Percentiles rank a stretch among this genome's conserved stretches.
Conservation (phyloP, 176 grass and related monocot genomes). For the Carex scoparia region DNA sequence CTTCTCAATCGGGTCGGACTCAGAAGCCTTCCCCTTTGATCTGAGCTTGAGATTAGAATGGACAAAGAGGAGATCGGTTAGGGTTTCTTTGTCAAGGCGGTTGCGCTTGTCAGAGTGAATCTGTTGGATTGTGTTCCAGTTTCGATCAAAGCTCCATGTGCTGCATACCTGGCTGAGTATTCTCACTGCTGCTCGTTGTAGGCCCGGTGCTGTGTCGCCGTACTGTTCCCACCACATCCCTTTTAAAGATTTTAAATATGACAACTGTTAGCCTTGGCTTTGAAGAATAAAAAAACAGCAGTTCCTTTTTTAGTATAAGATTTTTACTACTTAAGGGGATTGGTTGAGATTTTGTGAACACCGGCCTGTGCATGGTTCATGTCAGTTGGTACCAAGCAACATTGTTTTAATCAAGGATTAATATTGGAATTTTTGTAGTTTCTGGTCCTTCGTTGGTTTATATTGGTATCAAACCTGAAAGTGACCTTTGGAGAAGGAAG, state of each 20-base stretch:
- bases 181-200: slow-evolving; percentile 72
- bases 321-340: neutral
- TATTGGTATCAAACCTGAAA: neutral
- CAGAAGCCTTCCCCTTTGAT: slow-evolving; percentile 44
- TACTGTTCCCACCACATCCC: slow-evolving; percentile 99
- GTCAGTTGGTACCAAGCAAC: neutral
- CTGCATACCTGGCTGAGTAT: slow-evolving; percentile 95
- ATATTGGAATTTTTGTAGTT: neutral
- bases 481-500: neutral
- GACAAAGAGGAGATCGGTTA: slow-evolving; percentile 73
- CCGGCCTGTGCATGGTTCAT: neutral
- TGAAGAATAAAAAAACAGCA: neutral
- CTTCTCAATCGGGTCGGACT: slow-evolving; percentile 51
- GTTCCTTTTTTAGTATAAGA: neutral
- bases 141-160: slow-evolving; percentile 60
- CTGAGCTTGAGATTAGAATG: slow-evolving; percentile 77
- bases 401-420: neutral
- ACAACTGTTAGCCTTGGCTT: slow-evolving; percentile 4
- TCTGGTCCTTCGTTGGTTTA: neutral
- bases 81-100: slow-evolving; percentile 63
- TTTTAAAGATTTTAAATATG: slow-evolving; percentile 18
- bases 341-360: neutral
- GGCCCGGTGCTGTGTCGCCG: slow-evolving; percentile 63
- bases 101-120: slow-evolving; percentile 82
- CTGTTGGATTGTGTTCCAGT: slow-evolving; percentile 65